Percentiles rank a stretch among this genome's conserved stretches.
These are phyloP conservation scores for Ganoderma lingzhi DNA, from an alignment of 1,284 basidiomycete genomes.

Conservation along the genomic window DNA sequence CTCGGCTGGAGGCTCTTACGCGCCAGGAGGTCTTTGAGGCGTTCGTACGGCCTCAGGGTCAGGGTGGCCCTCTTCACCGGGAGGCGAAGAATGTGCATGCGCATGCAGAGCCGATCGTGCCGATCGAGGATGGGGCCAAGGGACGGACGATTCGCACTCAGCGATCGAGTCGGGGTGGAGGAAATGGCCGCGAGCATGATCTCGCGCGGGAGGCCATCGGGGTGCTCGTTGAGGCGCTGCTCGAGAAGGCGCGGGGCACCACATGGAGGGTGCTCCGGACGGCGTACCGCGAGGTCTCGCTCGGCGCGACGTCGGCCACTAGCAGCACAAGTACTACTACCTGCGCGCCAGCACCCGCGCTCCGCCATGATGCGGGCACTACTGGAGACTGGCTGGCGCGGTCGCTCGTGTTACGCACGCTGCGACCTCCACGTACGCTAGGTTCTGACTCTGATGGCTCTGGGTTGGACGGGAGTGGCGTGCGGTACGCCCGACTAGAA, in stretches of 20 bases:
- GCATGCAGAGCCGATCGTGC: neutral
- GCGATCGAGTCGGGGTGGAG: neutral
- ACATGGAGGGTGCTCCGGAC: conserved; percentile 68
- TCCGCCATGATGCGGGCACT: conserved; percentile 44
- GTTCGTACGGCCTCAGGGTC: conserved; percentile 13
- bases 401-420: conserved; percentile 49
- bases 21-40: conserved; percentile 24
- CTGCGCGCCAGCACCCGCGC: conserved; percentile 29
- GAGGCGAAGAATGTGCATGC: neutral
- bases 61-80: too few relatives aligned
- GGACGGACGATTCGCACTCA: neutral
- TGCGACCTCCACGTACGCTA: neutral
- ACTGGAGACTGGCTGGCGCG: conserved; percentile 61
- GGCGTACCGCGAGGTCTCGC: conserved; percentile 67
- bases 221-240: conserved; percentile 54
- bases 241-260: conserved; percentile 56
- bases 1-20: conserved; percentile 55
- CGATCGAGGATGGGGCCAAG: neutral
- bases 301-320: conserved; percentile 30
- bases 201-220: conserved; percentile 53
- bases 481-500: conserved; percentile 42
- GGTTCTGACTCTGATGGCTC: neutral
- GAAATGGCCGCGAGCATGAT: conserved; percentile 20
- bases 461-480: neutral
- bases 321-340: conserved; percentile 7